phyloP scores from a whole-genome alignment of 2,329 filamentous ascomycete genomes.

The Tolypocladium cylindrosporum region DNA sequence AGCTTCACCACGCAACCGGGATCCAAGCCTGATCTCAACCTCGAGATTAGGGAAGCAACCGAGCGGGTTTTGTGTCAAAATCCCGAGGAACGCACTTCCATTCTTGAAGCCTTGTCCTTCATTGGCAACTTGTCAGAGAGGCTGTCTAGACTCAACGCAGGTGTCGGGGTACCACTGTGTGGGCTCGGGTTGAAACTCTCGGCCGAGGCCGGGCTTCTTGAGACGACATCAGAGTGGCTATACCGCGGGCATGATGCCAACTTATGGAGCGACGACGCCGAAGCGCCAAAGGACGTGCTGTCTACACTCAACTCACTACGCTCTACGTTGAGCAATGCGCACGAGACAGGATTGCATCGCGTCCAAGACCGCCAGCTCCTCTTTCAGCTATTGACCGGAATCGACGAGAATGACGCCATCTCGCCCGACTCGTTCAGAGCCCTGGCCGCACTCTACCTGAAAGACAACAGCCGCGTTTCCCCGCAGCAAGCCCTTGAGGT shows the following conservation, averaged over 20 bases:
- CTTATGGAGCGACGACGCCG: constrained; percentile 5
- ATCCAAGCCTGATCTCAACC: constrained; percentile 5
- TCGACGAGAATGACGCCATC: constrained; percentile 11
- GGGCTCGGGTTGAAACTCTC: constrained; percentile 20
- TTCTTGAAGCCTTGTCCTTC: constrained; percentile 20
- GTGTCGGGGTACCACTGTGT: constrained; percentile 17
- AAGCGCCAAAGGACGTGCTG: constrained; percentile 10
- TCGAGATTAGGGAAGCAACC: constrained; percentile 13
- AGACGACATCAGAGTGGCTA: constrained; percentile 15
- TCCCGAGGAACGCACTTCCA: neutral
- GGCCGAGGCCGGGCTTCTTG: constrained; percentile 13
- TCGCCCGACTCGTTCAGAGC: constrained; percentile 14
- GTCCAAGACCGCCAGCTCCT: constrained; percentile 12
- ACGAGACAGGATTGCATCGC: neutral
- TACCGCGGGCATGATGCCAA: constrained; percentile 9
- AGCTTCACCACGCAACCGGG: constrained; percentile 7
- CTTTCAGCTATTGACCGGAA: constrained; percentile 18
- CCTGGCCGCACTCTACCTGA: constrained; percentile 8
- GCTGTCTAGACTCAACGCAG: constrained; percentile 13
- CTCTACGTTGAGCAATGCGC: neutral
- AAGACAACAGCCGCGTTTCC: neutral
- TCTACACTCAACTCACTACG: constrained; percentile 10
- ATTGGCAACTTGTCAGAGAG: constrained; percentile 30
- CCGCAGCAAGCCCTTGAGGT: constrained; percentile 5
- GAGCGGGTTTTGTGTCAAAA: constrained; percentile 7